Percentiles rank a stretch among this genome's conserved stretches.
Evolutionary conservation across 2,329 filamentous ascomycete species (phyloP).

Genomic region (Fusarium keratoplasticum): DNA sequence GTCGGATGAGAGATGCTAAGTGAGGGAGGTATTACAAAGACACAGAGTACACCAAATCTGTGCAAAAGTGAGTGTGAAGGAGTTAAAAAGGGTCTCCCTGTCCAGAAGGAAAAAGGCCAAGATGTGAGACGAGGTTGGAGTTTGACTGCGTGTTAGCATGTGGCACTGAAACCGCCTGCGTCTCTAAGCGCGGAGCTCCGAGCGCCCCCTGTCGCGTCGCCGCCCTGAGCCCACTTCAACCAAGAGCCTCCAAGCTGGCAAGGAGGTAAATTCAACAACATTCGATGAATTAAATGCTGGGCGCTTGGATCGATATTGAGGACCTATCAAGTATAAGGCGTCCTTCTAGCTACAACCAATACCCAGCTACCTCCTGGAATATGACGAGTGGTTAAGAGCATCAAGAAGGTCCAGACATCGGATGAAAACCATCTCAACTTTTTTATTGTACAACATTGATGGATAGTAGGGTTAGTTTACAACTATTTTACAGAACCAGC

Average conservation of each 20-base stretch:
- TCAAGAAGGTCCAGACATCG: not conserved
- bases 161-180: constrained; percentile 41
- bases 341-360: not conserved
- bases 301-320: not conserved
- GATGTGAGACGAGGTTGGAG: constrained; percentile 35
- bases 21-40: not conserved
- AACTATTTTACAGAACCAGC: constrained; percentile 34
- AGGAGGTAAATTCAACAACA: constrained; percentile 17
- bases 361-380: not conserved
- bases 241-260: constrained; percentile 20
- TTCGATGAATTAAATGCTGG: not conserved
- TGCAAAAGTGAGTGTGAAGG: constrained; percentile 3
- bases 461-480: constrained; percentile 34
- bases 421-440: not conserved
- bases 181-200: constrained; percentile 40
- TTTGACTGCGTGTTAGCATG: constrained; percentile 34
- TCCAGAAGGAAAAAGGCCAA: constrained; percentile 17
- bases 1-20: not conserved
- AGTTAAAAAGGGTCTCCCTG: not conserved
- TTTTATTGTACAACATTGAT: constrained; percentile 20
- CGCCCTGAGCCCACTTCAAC: constrained; percentile 26
- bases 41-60: not conserved
- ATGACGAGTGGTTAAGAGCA: not conserved
- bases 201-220: constrained; percentile 31
- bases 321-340: not conserved